Percentiles rank a stretch among this genome's conserved stretches.
Evolutionary conservation across 257 asterid genomes (phyloP).

Genomic region (Ajuga chamaepitys): DNA sequence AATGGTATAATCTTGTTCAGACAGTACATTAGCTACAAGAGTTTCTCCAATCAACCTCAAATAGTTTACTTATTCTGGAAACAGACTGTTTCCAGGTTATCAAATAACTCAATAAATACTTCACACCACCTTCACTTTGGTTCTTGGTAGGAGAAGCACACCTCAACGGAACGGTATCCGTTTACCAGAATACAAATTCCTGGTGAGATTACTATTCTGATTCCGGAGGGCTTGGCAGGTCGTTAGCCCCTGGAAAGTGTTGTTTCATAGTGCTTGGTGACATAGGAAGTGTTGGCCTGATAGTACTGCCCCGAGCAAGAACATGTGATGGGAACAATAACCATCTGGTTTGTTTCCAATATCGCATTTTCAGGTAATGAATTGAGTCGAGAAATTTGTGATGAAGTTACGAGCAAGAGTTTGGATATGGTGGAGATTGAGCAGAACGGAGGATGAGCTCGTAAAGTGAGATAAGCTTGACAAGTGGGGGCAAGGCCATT

Average conservation of each 20-base stretch:
- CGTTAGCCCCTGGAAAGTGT: conserved; percentile 50
- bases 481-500: conserved; percentile 51
- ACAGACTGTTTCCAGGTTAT: conserved; percentile 32
- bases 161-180: conserved; percentile 60
- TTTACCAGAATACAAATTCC: conserved; percentile 14
- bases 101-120: conserved; percentile 53
- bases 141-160: conserved; percentile 77
- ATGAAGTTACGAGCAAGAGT: conserved; percentile 34
- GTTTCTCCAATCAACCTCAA: conserved; percentile 29
- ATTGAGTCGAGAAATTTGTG: conserved; percentile 51
- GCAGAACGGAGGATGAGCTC: conserved; percentile 47
- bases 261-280: conserved; percentile 18
- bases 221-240: conserved; percentile 57
- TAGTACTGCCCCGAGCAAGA: conserved; percentile 63
- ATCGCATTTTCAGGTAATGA: conserved; percentile 29
- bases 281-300: conserved; percentile 49
- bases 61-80: conserved; percentile 17
- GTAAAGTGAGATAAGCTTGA: conserved; percentile 72
- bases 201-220: conserved; percentile 22
- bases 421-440: conserved; percentile 51
- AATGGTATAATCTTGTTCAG: conserved; percentile 19
- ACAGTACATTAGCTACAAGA: conserved; percentile 48
- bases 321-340: conserved; percentile 68
- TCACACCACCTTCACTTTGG: conserved; percentile 41
- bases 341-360: conserved; percentile 22